These are phyloP conservation scores for Gracilariopsis chorda DNA, from an alignment of 23 red algal species.

Conservation along the genomic window DNA sequence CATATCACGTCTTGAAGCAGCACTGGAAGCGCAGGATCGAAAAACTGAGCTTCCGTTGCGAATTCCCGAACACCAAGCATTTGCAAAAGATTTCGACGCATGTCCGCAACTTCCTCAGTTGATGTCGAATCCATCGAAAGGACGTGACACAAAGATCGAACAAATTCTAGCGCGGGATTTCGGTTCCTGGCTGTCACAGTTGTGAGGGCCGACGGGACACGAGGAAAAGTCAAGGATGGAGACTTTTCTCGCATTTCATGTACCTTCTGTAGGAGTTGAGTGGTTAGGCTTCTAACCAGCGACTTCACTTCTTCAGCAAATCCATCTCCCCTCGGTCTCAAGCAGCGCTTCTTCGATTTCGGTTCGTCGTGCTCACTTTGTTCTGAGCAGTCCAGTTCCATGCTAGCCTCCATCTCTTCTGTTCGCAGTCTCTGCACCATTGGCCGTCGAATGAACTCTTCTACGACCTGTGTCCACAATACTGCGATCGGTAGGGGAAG, in stretches of 20 bases:
- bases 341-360: not conserved
- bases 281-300: constrained; percentile 24
- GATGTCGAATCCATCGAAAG: constrained; percentile 43
- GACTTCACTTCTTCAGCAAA: constrained; percentile 48
- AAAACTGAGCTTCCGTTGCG: constrained; percentile 53
- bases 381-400: not conserved
- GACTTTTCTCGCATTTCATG: constrained; percentile 69
- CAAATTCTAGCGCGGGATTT: constrained; percentile 68
- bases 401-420: not conserved
- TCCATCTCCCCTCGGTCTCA: constrained; percentile 55
- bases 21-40: constrained; percentile 37
- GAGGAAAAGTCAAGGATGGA: constrained; percentile 34
- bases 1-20: constrained; percentile 73
- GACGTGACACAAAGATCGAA: constrained; percentile 61
- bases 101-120: constrained; percentile 52
- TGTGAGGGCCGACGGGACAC: constrained; percentile 23
- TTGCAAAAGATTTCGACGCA: constrained; percentile 61
- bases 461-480: constrained; percentile 65
- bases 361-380: not conserved
- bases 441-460: constrained; percentile 68
- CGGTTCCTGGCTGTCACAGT: not conserved
- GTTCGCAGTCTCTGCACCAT: constrained; percentile 23
- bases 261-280: constrained; percentile 47
- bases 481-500: constrained; percentile 60
- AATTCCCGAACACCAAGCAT: constrained; percentile 86